Evolutionary conservation across 139 green algal species (phyloP).

Genomic region (Chlamydomonas sphaeroides): DNA sequence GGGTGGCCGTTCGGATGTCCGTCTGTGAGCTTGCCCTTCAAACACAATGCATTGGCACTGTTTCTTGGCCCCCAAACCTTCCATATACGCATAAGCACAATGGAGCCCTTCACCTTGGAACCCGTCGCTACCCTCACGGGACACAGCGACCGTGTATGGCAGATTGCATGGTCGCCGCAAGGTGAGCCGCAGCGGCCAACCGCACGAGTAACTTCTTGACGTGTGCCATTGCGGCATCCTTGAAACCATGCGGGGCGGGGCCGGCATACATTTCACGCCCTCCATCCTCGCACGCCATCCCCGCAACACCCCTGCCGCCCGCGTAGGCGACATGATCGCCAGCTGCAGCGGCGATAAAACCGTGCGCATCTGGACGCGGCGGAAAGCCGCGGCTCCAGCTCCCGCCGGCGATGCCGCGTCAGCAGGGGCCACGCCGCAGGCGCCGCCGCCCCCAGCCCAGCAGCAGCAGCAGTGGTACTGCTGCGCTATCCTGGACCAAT

Average conservation of each 20-base stretch:
- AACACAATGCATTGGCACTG: no score
- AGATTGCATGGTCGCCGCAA: slow-evolving; percentile 83
- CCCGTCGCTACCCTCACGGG: slow-evolving; percentile 60
- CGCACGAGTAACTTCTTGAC: not conserved
- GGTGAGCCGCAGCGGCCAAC: slow-evolving; percentile 51
- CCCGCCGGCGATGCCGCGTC: not conserved
- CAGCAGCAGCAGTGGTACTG: slow-evolving; percentile 65
- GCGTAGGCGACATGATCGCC: slow-evolving; percentile 79
- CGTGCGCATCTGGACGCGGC: slow-evolving; percentile 85
- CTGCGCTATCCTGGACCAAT: slow-evolving; percentile 82
- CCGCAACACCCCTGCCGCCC: not conserved
- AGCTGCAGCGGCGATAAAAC: slow-evolving; percentile 92
- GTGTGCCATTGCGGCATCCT: no score
- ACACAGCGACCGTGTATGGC: slow-evolving; percentile 86
- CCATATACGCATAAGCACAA: not conserved
- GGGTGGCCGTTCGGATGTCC: no score
- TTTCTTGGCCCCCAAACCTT: no score
- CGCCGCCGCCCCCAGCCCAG: not conserved
- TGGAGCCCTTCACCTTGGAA: slow-evolving; percentile 8
- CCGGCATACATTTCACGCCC: no score
- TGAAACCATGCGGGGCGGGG: no score
- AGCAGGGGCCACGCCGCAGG: not conserved
- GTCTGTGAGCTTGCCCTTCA: no score
- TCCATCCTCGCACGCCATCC: no score
- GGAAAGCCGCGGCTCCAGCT: not conserved